Conservation (phyloP, 768 basidiomycete species). For the Trametes coccinea region DNA sequence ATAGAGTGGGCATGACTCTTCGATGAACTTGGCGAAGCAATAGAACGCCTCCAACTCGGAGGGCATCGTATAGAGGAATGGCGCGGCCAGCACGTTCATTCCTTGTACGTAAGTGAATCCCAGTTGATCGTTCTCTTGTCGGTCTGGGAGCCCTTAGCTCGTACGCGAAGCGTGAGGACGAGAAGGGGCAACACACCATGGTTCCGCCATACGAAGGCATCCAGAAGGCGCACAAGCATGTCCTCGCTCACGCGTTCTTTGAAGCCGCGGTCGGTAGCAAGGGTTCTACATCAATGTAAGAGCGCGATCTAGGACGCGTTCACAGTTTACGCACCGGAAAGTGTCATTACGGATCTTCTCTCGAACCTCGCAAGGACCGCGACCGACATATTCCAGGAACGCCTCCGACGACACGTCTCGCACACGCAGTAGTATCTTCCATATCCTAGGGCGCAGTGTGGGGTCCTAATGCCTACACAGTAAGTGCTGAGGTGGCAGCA, state of each 20-base stretch:
- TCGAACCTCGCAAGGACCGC: constrained; percentile 83
- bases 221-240: constrained; percentile 93
- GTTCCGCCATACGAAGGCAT: constrained; percentile 97
- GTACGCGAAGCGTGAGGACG: not conserved
- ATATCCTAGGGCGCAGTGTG: constrained; percentile 85
- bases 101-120: constrained; percentile 98
- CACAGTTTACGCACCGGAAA: constrained; percentile 61
- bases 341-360: constrained; percentile 97
- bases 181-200: constrained; percentile 51
- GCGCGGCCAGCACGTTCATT: constrained; percentile 98
- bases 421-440: constrained; percentile 91
- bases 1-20: constrained; percentile 92
- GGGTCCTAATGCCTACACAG: constrained; percentile 52
- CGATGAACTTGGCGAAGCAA: constrained; percentile 95
- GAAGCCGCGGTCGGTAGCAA: constrained; percentile 97
- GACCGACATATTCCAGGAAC: constrained; percentile 75
- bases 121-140: constrained; percentile 74
- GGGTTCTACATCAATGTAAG: constrained; percentile 51
- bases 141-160: constrained; percentile 45
- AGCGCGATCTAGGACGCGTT: too few species aligned
- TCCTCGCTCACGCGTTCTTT: constrained; percentile 96
- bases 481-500: too few species aligned
- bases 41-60: constrained; percentile 98
- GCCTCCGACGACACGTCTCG: constrained; percentile 74
- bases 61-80: constrained; percentile 96